Conservation (phyloP, 306 rosid species). For the Malus asiatica region DNA sequence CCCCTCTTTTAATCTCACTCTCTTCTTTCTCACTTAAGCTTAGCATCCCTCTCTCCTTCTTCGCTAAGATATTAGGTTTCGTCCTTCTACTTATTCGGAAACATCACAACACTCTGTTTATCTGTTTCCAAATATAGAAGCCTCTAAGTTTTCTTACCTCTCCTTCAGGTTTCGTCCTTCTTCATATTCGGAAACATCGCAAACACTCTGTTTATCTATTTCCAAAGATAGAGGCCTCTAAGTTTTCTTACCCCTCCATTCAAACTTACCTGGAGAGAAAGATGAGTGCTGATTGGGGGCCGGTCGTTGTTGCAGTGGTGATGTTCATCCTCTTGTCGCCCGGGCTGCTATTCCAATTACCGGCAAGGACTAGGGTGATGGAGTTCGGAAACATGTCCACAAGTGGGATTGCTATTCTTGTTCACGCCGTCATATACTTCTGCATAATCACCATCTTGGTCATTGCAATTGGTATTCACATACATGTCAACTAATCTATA, state of each 20-base stretch:
- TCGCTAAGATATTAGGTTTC: conserved; percentile 44
- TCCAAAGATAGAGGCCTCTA: not conserved
- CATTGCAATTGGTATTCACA: conserved; percentile 82
- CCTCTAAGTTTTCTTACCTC: not conserved
- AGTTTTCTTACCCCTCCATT: not conserved
- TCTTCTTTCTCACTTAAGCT: conserved; percentile 62
- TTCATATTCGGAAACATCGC: not conserved
- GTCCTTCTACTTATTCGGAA: conserved; percentile 3
- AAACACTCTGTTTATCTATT: not conserved
- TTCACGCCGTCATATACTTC: conserved; percentile 81
- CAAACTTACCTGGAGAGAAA: not conserved
- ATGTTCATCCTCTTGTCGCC: conserved; percentile 86
- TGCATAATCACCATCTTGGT: conserved; percentile 71
- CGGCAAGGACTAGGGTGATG: conserved; percentile 62
- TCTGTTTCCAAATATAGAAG: not conserved
- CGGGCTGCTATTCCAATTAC: conserved; percentile 78
- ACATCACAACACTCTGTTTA: not conserved
- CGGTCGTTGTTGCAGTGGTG: conserved; percentile 65
- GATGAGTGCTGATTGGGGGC: conserved; percentile 95
- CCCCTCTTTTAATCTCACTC: conserved; percentile 37
- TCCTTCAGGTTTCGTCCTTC: conserved; percentile 25
- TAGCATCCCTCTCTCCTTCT: conserved; percentile 75
- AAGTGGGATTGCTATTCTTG: conserved; percentile 86
- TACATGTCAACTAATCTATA: conserved; percentile 43
- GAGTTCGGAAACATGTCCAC: conserved; percentile 96